phyloP scores from a whole-genome alignment of 2,329 filamentous ascomycete species.

The Colletotrichum gigasporum region DNA sequence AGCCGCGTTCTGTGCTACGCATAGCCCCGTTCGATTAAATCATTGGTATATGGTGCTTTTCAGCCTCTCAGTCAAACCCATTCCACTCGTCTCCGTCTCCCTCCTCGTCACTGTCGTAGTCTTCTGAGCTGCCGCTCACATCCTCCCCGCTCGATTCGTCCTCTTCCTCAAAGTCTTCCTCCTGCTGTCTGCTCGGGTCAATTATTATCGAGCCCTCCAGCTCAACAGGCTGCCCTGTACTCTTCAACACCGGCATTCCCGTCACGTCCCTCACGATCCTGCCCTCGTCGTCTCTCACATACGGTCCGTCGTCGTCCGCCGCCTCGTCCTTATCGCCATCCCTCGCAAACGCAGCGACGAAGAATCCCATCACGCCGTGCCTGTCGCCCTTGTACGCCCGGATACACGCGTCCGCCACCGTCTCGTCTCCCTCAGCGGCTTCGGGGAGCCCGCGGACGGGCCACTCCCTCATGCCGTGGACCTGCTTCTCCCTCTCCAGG shows the following conservation, averaged over 20 bases:
- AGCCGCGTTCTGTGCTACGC: too few relatives aligned
- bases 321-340: conserved; percentile 52
- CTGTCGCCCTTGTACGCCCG: conserved; percentile 83
- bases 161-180: neutral
- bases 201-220: conserved; percentile 34
- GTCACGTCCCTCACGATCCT: conserved; percentile 55
- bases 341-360: conserved; percentile 86
- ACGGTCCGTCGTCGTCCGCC: conserved; percentile 54
- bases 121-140: conserved; percentile 26
- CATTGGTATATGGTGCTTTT: neutral
- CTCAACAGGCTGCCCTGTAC: conserved; percentile 43
- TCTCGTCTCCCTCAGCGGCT: conserved; percentile 57
- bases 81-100: conserved; percentile 46
- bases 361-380: conserved; percentile 92
- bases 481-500: conserved; percentile 76
- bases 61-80: conserved; percentile 33
- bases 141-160: conserved; percentile 16
- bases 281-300: conserved; percentile 64
- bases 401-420: conserved; percentile 79
- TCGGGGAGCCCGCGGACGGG: conserved; percentile 67
- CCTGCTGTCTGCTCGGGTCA: conserved; percentile 4
- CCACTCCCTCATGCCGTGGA: conserved; percentile 81
- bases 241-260: conserved; percentile 48
- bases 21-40: too few relatives aligned
- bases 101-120: conserved; percentile 30